Percentiles rank a stretch among this genome's conserved stretches.
Conservation (phyloP, 2,329 filamentous ascomycete species). For the Cryphonectria nitschkei region DNA sequence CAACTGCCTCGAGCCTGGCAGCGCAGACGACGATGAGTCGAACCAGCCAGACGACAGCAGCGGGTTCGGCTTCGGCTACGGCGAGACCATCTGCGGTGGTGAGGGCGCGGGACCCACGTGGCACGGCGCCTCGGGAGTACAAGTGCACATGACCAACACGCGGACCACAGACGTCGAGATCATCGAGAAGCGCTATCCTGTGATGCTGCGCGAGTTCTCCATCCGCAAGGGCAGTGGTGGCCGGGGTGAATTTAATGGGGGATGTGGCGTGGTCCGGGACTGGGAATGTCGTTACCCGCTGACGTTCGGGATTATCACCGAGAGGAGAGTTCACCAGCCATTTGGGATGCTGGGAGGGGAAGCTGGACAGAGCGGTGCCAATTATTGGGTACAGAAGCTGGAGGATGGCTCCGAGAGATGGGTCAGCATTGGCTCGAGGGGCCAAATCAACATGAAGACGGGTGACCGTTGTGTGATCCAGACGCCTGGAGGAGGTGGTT, state of each 20-base stretch:
- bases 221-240: conserved; percentile 32
- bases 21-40: not conserved
- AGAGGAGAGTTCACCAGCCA: conserved; percentile 23
- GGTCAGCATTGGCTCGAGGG: conserved; percentile 28
- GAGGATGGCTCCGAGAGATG: conserved; percentile 25
- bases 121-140: conserved; percentile 31
- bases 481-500: conserved; percentile 25
- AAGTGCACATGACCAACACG: conserved; percentile 34
- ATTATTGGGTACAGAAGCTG: conserved; percentile 22
- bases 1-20: conserved; percentile 26
- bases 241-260: conserved; percentile 29
- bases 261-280: conserved; percentile 32
- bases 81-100: conserved; percentile 34
- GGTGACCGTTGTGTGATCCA: conserved; percentile 29
- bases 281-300: conserved; percentile 26
- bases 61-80: conserved; percentile 22
- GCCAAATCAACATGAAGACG: conserved; percentile 27
- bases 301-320: conserved; percentile 24
- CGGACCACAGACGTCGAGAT: conserved; percentile 33
- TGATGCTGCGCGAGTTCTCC: conserved; percentile 32
- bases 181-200: conserved; percentile 34
- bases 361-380: conserved; percentile 25
- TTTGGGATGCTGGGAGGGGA: conserved; percentile 24
- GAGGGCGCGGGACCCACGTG: conserved; percentile 32
- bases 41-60: conserved; percentile 3